Conservation (phyloP, 2,329 filamentous ascomycete species). For the Conoideocrella luteorostrata region DNA sequence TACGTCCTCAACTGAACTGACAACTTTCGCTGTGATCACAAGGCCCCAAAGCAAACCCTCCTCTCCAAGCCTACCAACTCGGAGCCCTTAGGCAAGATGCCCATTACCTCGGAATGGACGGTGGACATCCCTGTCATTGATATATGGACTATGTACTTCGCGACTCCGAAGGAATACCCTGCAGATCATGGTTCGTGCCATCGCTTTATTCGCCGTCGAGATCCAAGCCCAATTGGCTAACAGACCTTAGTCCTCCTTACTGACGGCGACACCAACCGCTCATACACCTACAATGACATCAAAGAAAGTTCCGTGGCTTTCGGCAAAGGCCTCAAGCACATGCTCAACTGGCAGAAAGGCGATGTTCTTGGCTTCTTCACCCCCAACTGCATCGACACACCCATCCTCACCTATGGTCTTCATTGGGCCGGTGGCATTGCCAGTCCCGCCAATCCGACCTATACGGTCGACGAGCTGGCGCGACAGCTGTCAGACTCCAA, state of each 20-base stretch:
- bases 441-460: slow-evolving; percentile 83
- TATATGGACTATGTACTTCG: slow-evolving; percentile 73
- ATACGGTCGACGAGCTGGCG: slow-evolving; percentile 75
- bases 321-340: slow-evolving; percentile 67
- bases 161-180: slow-evolving; percentile 59
- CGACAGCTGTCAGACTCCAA: slow-evolving; percentile 76
- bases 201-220: background rate
- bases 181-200: slow-evolving; percentile 61
- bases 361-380: slow-evolving; percentile 79
- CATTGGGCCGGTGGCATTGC: slow-evolving; percentile 78
- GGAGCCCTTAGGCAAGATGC: slow-evolving; percentile 55
- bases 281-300: slow-evolving; percentile 65
- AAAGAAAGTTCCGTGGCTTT: slow-evolving; percentile 65
- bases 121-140: slow-evolving; percentile 69
- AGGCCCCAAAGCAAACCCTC: too few species aligned
- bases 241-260: slow-evolving; percentile 77
- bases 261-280: slow-evolving; percentile 61
- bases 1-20: too few species aligned
- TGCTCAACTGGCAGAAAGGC: slow-evolving; percentile 73
- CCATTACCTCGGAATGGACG: slow-evolving; percentile 60
- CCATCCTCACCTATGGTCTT: slow-evolving; percentile 68
- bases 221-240: too few species aligned
- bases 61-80: too few species aligned
- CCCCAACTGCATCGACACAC: slow-evolving; percentile 80
- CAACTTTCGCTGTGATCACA: too few species aligned